phyloP scores from a whole-genome alignment of 768 basidiomycete genomes.

The Leccinum disarticulatum region DNA sequence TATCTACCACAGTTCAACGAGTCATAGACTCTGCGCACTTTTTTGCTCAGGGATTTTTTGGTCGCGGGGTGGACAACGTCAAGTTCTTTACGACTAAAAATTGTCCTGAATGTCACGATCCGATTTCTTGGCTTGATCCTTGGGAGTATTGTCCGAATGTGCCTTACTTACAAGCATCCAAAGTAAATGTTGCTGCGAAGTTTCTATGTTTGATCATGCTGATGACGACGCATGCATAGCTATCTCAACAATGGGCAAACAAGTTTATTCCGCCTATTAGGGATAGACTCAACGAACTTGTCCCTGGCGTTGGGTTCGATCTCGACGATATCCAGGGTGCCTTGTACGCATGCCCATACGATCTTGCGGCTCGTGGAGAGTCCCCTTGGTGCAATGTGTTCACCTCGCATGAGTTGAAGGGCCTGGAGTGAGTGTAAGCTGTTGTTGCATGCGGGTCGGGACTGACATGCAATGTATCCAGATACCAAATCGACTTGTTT shows the following conservation, averaged over 20 bases:
- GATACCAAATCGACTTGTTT: conserved; percentile 39
- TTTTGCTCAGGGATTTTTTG: conserved; percentile 42
- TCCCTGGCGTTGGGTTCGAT: conserved; percentile 35
- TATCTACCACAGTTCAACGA: conserved; percentile 17
- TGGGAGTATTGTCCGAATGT: conserved; percentile 35
- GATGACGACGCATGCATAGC: conserved; percentile 1
- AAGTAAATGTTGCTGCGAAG: conserved; percentile 2
- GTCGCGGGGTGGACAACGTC: conserved; percentile 26
- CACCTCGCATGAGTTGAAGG: conserved; percentile 30
- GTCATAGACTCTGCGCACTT: conserved; percentile 42
- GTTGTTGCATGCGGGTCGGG: not conserved
- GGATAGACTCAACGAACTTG: conserved; percentile 33
- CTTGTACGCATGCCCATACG: conserved; percentile 43
- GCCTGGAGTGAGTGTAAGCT: conserved; percentile 35
- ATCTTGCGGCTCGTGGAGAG: conserved; percentile 34
- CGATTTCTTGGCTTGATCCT: conserved; percentile 41
- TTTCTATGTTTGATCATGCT: not conserved
- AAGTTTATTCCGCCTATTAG: conserved; percentile 39
- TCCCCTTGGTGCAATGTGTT: conserved; percentile 46
- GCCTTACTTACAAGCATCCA: not conserved
- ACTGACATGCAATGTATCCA: conserved; percentile 1
- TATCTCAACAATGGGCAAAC: conserved; percentile 28
- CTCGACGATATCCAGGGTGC: conserved; percentile 36
- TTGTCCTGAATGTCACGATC: conserved; percentile 13
- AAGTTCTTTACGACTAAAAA: conserved; percentile 29